These are phyloP conservation scores for Diplodia corticola DNA, from an alignment of 2,329 filamentous ascomycete genomes.

Conservation along the genomic window DNA sequence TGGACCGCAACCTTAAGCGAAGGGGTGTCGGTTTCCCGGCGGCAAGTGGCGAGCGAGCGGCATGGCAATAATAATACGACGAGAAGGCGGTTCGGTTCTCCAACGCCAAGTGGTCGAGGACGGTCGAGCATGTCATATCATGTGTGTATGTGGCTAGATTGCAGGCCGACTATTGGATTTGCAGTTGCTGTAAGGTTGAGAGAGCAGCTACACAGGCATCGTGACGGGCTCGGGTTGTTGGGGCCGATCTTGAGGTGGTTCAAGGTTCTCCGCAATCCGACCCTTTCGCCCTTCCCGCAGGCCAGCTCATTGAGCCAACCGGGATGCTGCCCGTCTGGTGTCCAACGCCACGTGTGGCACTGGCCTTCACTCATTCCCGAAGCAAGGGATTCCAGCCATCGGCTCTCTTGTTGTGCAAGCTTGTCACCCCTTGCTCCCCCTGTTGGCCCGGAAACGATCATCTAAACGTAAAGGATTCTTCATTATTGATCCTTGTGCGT, in stretches of 20 bases:
- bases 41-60: not conserved
- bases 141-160: not conserved
- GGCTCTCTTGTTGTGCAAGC: conserved; percentile 33
- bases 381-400: not conserved
- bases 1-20: not conserved
- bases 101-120: not conserved
- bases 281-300: not conserved
- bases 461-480: conserved; percentile 29
- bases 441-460: not conserved
- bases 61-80: not conserved
- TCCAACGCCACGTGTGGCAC: not conserved
- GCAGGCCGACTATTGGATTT: not conserved
- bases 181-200: not conserved
- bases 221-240: conserved; percentile 5
- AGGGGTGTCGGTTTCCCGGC: not conserved
- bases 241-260: not conserved
- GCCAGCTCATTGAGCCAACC: not conserved
- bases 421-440: conserved; percentile 37
- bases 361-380: not conserved
- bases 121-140: not conserved
- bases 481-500: conserved; percentile 47
- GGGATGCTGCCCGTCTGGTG: not conserved
- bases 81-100: conserved; percentile 3
- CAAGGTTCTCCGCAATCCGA: conserved; percentile 8
- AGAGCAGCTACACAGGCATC: not conserved